phyloP scores from a whole-genome alignment of 345 rosid genomes.

The Capsella bursapastoris region DNA sequence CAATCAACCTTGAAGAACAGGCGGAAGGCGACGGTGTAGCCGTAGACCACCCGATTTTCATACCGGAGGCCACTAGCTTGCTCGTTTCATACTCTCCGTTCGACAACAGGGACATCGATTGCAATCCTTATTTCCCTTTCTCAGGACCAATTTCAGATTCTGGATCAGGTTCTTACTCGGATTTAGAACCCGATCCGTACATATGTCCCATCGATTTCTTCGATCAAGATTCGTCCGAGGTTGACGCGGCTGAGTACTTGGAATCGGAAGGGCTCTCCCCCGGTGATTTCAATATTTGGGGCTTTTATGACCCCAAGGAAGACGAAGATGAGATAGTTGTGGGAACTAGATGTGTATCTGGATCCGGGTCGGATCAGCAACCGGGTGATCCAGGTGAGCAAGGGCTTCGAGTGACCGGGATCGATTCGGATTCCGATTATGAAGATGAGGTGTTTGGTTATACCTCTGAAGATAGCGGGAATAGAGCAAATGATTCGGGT shows the following conservation, averaged over 20 bases:
- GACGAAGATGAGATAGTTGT: slow-evolving; percentile 40
- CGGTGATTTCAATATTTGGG: slow-evolving; percentile 44
- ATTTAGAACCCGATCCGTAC: slow-evolving; percentile 34
- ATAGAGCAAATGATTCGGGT: slow-evolving; percentile 30
- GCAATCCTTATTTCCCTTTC: slow-evolving; percentile 47
- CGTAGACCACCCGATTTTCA: neutral
- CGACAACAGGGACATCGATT: slow-evolving; percentile 25
- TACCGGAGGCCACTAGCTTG: slow-evolving; percentile 21
- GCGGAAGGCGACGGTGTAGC: slow-evolving; percentile 21
- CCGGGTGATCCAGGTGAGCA: slow-evolving; percentile 23
- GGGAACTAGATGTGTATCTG: slow-evolving; percentile 17
- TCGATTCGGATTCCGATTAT: slow-evolving; percentile 58
- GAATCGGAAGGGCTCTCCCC: slow-evolving; percentile 27
- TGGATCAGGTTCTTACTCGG: slow-evolving; percentile 32
- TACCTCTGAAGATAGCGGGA: slow-evolving; percentile 27
- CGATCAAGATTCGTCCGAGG: slow-evolving; percentile 40
- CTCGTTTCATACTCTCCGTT: slow-evolving; percentile 27
- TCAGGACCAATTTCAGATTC: slow-evolving; percentile 38
- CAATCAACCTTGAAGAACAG: slow-evolving; percentile 33
- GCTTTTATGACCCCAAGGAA: slow-evolving; percentile 38
- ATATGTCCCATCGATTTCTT: slow-evolving; percentile 29
- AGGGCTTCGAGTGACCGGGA: slow-evolving; percentile 55
- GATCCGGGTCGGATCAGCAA: slow-evolving; percentile 35
- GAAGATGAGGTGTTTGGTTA: slow-evolving; percentile 48
- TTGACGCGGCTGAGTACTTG: slow-evolving; percentile 30